Conservation (phyloP, 2,329 filamentous ascomycete genomes). For the Nigrospora oryzae region DNA sequence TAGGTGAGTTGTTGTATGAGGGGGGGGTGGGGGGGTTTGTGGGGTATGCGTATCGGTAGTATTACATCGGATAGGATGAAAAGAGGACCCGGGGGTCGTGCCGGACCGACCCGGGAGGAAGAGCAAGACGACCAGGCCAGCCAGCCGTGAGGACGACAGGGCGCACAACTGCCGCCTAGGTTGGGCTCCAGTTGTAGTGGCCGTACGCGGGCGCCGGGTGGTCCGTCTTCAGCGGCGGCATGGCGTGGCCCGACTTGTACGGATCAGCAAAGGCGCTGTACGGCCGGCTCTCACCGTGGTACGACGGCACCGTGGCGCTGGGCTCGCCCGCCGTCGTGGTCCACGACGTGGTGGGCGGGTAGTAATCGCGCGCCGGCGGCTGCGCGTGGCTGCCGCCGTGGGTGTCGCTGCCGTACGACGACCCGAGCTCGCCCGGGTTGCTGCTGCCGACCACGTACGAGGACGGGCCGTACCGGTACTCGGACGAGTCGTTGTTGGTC, state of each 20-base stretch:
- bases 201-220: conserved; percentile 33
- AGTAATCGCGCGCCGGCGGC: conserved; percentile 33
- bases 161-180: conserved; percentile 18
- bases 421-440: conserved; percentile 24
- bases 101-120: too few species aligned
- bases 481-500: conserved; percentile 39
- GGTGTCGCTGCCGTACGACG: conserved; percentile 15
- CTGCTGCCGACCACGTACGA: conserved; percentile 25
- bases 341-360: conserved; percentile 42
- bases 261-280: conserved; percentile 39
- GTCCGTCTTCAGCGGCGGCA: conserved; percentile 24
- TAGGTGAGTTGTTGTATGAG: too few species aligned
- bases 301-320: conserved; percentile 31
- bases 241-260: conserved; percentile 31
- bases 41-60: neutral
- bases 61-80: neutral
- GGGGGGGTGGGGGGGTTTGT: too few species aligned
- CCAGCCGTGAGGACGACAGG: neutral
- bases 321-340: conserved; percentile 40
- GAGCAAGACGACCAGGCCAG: too few species aligned
- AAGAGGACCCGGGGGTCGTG: neutral
- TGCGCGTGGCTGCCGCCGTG: conserved; percentile 8
- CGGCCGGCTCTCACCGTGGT: conserved; percentile 33
- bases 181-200: conserved; percentile 47
- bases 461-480: conserved; percentile 47